These are phyloP conservation scores for Zizania latifolia DNA, from an alignment of 176 grass and related monocot species.

Conservation along the genomic window DNA sequence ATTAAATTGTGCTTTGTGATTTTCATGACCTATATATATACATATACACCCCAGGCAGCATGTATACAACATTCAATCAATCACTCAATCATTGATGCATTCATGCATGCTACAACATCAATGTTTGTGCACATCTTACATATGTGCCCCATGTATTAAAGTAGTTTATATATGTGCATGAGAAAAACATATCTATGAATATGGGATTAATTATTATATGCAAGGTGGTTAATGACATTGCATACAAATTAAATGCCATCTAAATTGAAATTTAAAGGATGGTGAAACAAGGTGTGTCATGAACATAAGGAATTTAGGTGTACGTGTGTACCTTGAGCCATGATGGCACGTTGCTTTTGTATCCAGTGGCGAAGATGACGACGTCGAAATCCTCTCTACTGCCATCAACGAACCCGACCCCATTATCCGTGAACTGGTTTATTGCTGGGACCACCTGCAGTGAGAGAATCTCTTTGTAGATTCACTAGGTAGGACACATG, in stretches of 20 bases:
- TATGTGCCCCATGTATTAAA: too few species aligned
- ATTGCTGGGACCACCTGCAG: constrained; percentile 75
- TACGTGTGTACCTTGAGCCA: constrained; percentile 97
- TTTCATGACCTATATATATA: neutral
- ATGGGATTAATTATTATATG: too few species aligned
- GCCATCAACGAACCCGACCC: constrained; percentile 57
- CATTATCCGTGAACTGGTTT: constrained; percentile 42
- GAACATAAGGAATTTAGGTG: neutral
- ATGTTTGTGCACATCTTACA: neutral
- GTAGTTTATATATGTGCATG: too few species aligned
- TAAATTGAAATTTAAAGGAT: neutral
- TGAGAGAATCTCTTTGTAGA: constrained; percentile 11
- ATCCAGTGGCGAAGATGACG: constrained; percentile 81
- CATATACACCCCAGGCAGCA: neutral
- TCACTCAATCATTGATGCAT: neutral
- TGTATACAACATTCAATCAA: neutral
- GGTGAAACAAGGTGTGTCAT: neutral
- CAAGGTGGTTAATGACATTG: neutral
- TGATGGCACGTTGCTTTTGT: constrained; percentile 77
- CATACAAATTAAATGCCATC: neutral
- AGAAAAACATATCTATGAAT: too few species aligned
- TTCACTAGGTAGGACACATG: constrained; percentile 2
- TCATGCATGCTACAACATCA: neutral
- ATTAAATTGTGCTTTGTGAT: too few species aligned
- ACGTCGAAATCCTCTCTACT: constrained; percentile 52